Conservation (phyloP, 768 basidiomycete species). For the Amanita pseudoporphyria region DNA sequence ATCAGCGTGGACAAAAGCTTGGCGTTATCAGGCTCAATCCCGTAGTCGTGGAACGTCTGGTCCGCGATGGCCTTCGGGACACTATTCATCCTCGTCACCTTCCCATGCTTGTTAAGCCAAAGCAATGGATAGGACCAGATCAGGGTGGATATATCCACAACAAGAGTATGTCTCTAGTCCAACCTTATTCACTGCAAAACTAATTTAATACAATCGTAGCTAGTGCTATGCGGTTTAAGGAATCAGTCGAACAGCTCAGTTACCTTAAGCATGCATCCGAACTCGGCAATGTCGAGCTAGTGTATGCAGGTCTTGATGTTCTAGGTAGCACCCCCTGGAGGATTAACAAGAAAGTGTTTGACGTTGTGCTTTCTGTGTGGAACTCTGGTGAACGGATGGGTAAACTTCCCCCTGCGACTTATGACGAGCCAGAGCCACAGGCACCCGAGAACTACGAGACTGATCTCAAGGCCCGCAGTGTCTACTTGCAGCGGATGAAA, state of each 20-base stretch:
- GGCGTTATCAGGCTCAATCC: conserved; percentile 87
- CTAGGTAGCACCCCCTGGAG: conserved; percentile 86
- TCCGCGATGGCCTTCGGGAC: conserved; percentile 58
- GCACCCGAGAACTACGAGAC: conserved; percentile 31
- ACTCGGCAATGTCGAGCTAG: conserved; percentile 68
- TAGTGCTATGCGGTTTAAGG: conserved; percentile 87
- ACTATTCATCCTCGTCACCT: conserved; percentile 88
- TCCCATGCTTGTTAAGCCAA: conserved; percentile 90
- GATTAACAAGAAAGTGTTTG: conserved; percentile 72
- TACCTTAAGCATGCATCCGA: conserved; percentile 71
- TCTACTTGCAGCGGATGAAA: conserved; percentile 49
- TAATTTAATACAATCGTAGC: conserved; percentile 25
- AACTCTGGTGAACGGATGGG: conserved; percentile 75
- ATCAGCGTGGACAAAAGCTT: conserved; percentile 87
- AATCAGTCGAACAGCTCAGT: conserved; percentile 71
- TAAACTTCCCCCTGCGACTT: conserved; percentile 73
- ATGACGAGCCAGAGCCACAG: conserved; percentile 55
- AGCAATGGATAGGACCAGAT: conserved; percentile 72
- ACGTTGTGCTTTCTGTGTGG: conserved; percentile 74
- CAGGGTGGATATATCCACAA: conserved; percentile 81
- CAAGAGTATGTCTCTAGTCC: conserved; percentile 38
- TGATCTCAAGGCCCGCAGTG: conserved; percentile 45
- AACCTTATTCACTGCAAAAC: conserved; percentile 3
- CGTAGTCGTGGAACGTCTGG: conserved; percentile 64
- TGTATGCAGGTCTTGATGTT: conserved; percentile 85